These are phyloP conservation scores for Podospora pseudoanserina DNA, from an alignment of 495 filamentous ascomycete genomes.

Conservation along the genomic window DNA sequence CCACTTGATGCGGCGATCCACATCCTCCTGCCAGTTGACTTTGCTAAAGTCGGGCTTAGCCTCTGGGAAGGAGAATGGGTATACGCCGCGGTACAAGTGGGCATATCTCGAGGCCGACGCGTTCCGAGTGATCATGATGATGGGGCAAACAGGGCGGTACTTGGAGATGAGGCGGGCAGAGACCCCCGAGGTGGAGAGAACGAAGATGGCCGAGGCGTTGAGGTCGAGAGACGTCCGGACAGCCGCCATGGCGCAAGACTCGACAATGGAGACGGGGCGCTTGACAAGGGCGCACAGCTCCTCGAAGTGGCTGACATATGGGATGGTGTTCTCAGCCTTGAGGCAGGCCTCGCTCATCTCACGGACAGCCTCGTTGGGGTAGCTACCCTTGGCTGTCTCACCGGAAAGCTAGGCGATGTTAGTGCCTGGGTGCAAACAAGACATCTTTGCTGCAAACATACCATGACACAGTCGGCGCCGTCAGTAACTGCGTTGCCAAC, in stretches of 20 bases:
- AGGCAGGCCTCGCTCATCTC: slow-evolving; percentile 99
- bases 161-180: slow-evolving; percentile 94
- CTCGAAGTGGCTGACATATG: slow-evolving; percentile 94
- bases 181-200: slow-evolving; percentile 84
- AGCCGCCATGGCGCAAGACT: slow-evolving; percentile 93
- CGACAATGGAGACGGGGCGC: slow-evolving; percentile 77
- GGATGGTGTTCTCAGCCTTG: slow-evolving; percentile 91
- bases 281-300: slow-evolving; percentile 80
- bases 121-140: slow-evolving; percentile 96
- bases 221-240: slow-evolving; percentile 92
- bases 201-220: slow-evolving; percentile 91
- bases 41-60: slow-evolving; percentile 85
- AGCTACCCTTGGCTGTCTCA: slow-evolving; percentile 96
- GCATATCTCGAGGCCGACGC: slow-evolving; percentile 78
- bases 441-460: slow-evolving; percentile 5
- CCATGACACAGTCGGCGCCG: slow-evolving; percentile 98
- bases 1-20: slow-evolving; percentile 95
- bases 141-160: slow-evolving; percentile 96
- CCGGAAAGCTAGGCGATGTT: slow-evolving; percentile 60
- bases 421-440: not conserved
- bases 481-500: slow-evolving; percentile 97
- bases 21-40: slow-evolving; percentile 96
- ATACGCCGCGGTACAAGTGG: slow-evolving; percentile 95
- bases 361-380: slow-evolving; percentile 84
- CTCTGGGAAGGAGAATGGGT: slow-evolving; percentile 92